Conservation (phyloP, 129 eudicot genomes). For the Flaveria linearis region DNA sequence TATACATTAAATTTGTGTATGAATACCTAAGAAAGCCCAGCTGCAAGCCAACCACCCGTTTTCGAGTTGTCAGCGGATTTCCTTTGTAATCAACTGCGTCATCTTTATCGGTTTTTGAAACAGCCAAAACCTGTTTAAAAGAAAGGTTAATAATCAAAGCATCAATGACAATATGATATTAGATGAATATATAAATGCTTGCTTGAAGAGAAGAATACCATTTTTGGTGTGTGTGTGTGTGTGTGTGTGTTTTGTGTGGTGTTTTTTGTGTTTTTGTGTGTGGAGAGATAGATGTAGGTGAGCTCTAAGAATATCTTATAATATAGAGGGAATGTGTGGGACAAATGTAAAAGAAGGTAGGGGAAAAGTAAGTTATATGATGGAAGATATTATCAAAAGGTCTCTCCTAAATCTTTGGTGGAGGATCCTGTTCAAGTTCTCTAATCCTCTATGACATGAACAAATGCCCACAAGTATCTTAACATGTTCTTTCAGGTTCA, state of each 20-base stretch:
- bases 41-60: constrained; percentile 98
- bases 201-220: constrained; percentile 29
- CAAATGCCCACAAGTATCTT: constrained; percentile 13
- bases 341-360: constrained; percentile 38
- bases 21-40: constrained; percentile 89
- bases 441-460: constrained; percentile 5
- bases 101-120: constrained; percentile 47
- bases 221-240: no score
- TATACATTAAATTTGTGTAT: not conserved
- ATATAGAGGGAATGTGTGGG: constrained; percentile 26
- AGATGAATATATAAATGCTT: not conserved
- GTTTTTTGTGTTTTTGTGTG: not conserved
- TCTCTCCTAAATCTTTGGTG: constrained; percentile 42
- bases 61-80: constrained; percentile 71
- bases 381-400: constrained; percentile 19
- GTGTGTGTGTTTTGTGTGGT: constrained; percentile 5
- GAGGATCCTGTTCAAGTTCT: constrained; percentile 30
- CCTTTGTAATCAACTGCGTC: constrained; percentile 59
- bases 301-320: constrained; percentile 9
- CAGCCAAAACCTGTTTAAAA: constrained; percentile 58
- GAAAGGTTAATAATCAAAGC: constrained; percentile 5
- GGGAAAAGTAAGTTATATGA: constrained; percentile 38
- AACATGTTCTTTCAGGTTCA: constrained; percentile 16
- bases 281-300: constrained; percentile 21
- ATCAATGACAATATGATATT: constrained; percentile 19